A percentile compares a stretch with the other conserved stretches of the same genome.
These are phyloP conservation scores for Parachaetomium inaequale DNA, from an alignment of 495 filamentous ascomycete genomes.

Conservation along the genomic window DNA sequence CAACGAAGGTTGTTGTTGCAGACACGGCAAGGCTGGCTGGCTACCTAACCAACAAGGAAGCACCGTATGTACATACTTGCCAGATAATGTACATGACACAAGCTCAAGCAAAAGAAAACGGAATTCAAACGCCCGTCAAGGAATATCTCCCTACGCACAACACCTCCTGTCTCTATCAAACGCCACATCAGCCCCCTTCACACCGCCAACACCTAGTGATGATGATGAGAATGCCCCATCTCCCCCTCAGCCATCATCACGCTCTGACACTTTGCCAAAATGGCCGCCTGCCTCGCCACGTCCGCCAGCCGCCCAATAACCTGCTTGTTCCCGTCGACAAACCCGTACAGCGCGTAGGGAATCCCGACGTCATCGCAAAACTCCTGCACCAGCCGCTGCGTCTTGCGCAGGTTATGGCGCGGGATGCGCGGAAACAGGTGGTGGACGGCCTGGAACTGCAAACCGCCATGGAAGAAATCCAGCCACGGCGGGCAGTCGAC, in stretches of 20 bases:
- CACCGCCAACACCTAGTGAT: background rate
- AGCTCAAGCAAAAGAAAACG: background rate
- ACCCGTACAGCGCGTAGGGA: constrained; percentile 91
- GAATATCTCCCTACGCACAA: background rate
- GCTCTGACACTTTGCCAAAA: constrained; percentile 82
- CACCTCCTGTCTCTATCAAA: background rate
- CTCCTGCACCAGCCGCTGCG: constrained; percentile 78
- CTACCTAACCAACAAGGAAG: background rate
- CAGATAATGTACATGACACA: background rate
- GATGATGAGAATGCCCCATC: constrained; percentile 31
- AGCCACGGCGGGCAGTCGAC: constrained; percentile 94
- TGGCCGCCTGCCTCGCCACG: constrained; percentile 79
- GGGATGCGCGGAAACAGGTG: constrained; percentile 94
- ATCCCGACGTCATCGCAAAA: constrained; percentile 91
- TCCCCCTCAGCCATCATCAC: constrained; percentile 43
- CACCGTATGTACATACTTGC: background rate
- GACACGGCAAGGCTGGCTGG: background rate
- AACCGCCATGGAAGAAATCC: constrained; percentile 92
- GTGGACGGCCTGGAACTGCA: constrained; percentile 96
- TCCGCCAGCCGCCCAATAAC: constrained; percentile 83
- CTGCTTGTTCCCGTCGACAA: constrained; percentile 85
- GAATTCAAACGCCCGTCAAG: background rate
- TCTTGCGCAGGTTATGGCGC: constrained; percentile 80
- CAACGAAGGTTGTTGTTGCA: background rate
- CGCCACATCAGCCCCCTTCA: background rate